Evolutionary conservation across 176 grass and related monocot species (phyloP).

Genomic region (Carex kokanica): DNA sequence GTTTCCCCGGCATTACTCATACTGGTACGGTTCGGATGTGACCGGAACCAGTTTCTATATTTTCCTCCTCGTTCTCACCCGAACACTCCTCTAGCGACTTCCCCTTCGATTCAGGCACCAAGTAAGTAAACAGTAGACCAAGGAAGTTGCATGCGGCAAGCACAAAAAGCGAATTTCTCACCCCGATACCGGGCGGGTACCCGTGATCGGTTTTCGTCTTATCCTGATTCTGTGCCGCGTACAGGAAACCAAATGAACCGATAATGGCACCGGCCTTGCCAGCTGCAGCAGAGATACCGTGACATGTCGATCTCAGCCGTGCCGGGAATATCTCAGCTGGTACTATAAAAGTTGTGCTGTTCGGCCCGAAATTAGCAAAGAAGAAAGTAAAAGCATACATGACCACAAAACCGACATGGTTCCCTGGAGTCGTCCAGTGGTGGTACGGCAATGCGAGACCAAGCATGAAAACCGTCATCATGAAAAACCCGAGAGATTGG

Average conservation of each 20-base stretch:
- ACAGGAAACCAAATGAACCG: slow-evolving; percentile 64
- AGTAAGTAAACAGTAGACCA: slow-evolving; percentile 37
- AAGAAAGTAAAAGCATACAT: slow-evolving; percentile 44
- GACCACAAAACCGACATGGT: slow-evolving; percentile 44
- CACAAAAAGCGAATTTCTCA: slow-evolving; percentile 59
- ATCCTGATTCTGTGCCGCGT: slow-evolving; percentile 57
- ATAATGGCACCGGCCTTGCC: slow-evolving; percentile 59
- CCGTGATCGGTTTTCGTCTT: slow-evolving; percentile 33
- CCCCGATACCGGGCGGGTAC: slow-evolving; percentile 61
- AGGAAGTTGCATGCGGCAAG: slow-evolving; percentile 38
- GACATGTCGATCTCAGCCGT: slow-evolving; percentile 52
- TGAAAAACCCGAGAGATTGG: slow-evolving; percentile 37
- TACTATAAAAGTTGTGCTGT: slow-evolving; percentile 59
- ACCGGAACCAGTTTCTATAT: background rate
- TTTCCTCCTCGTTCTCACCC: slow-evolving; percentile 44
- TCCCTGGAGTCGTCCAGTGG: slow-evolving; percentile 43
- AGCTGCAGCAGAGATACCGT: slow-evolving; percentile 50
- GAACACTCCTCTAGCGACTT: slow-evolving; percentile 56
- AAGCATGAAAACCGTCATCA: slow-evolving; percentile 54
- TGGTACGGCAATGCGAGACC: slow-evolving; percentile 47
- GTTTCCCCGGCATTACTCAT: background rate
- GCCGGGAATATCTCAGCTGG: slow-evolving; percentile 71
- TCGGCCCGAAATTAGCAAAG: slow-evolving; percentile 31
- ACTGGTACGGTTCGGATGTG: slow-evolving; percentile 35
- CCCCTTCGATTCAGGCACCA: slow-evolving; percentile 54